Conservation (phyloP, 176 grass and related monocot species). For the Juncus inflexus region DNA sequence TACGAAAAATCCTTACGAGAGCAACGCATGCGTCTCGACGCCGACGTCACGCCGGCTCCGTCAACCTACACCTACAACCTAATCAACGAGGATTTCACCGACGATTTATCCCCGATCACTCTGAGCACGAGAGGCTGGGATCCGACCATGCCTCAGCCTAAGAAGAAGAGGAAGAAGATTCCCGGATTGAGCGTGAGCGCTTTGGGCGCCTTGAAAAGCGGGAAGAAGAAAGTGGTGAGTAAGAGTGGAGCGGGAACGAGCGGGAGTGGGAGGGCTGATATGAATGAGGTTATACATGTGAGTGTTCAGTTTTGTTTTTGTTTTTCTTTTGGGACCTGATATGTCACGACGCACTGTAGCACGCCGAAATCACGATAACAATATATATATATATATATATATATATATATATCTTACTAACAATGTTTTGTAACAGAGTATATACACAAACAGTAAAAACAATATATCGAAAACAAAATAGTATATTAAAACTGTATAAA, state of each 20-base stretch:
- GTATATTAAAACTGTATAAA: no score
- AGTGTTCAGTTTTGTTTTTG: conserved; percentile 25
- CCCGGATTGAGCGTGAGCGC: conserved; percentile 41
- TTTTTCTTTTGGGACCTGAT: neutral
- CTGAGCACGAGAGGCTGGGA: conserved; percentile 77
- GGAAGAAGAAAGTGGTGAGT: conserved; percentile 59
- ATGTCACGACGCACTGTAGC: no score
- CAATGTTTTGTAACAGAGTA: no score
- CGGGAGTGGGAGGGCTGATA: conserved; percentile 19
- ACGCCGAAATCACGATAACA: no score
- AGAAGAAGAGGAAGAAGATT: conserved; percentile 61
- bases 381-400: no score
- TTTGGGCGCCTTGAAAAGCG: conserved; percentile 67
- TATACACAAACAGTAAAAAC: no score
- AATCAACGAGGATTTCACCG: conserved; percentile 80
- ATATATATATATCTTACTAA: no score
- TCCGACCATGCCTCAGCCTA: conserved; percentile 46
- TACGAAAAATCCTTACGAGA: conserved; percentile 70
- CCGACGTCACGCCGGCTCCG: conserved; percentile 43
- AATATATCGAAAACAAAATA: no score
- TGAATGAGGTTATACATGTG: conserved; percentile 48
- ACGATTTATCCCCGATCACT: conserved; percentile 53
- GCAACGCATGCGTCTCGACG: conserved; percentile 55
- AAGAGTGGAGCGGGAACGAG: conserved; percentile 67
- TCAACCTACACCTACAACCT: conserved; percentile 69